A percentile compares a stretch with the other conserved stretches of the same genome.
These are phyloP conservation scores for Starmerella khaoyaiensis DNA, from an alignment of 805 yeast species.

Conservation along the genomic window DNA sequence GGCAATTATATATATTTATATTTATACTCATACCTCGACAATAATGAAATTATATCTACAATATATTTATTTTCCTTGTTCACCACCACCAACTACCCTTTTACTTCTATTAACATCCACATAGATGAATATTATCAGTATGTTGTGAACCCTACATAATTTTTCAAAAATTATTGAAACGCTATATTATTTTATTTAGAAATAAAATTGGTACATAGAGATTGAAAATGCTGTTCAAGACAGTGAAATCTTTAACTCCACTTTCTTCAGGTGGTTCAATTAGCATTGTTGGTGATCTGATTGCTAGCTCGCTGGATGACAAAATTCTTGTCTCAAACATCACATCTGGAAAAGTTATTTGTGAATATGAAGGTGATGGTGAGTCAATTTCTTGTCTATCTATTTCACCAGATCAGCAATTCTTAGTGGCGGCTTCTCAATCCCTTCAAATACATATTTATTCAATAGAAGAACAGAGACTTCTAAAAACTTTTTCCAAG, in stretches of 20 bases:
- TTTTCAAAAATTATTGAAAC: conserved; percentile 1
- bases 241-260: conserved; percentile 41
- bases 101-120: too few relatives aligned
- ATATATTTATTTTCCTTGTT: too few relatives aligned
- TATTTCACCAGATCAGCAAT: conserved; percentile 61
- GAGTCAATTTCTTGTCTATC: conserved; percentile 62
- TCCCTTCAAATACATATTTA: conserved; percentile 69
- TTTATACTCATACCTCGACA: too few relatives aligned
- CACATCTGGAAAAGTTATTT: conserved; percentile 42
- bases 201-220: neutral
- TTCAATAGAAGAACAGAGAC: conserved; percentile 21
- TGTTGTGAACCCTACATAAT: too few relatives aligned
- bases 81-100: too few relatives aligned
- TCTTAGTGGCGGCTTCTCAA: conserved; percentile 63
- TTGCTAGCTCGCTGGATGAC: conserved; percentile 74
- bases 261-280: conserved; percentile 82
- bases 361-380: conserved; percentile 71
- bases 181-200: neutral
- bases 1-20: too few relatives aligned
- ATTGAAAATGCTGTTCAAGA: conserved; percentile 18
- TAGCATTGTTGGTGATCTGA: conserved; percentile 43
- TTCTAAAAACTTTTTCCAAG: conserved; percentile 22
- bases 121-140: too few relatives aligned
- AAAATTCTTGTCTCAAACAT: conserved; percentile 61
- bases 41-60: too few relatives aligned